Percentiles rank a stretch among this genome's conserved stretches.
Evolutionary conservation across 495 filamentous ascomycete species (phyloP).

Genomic region (Rhypophila decipiens): DNA sequence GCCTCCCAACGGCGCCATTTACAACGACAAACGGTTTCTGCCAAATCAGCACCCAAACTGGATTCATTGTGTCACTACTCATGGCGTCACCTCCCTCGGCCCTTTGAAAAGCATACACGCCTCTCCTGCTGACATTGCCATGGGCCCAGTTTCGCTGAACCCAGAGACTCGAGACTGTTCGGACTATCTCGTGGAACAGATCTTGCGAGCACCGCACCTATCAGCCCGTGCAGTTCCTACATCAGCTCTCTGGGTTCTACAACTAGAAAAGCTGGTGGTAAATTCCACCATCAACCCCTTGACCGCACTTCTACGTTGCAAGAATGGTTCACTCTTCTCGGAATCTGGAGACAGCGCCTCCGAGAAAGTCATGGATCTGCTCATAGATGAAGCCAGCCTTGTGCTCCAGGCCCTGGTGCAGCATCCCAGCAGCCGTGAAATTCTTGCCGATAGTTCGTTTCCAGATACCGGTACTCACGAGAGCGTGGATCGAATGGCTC

Average conservation of each 20-base stretch:
- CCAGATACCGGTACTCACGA: not conserved
- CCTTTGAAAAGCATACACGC: constrained; percentile 60
- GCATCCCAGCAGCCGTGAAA: constrained; percentile 1
- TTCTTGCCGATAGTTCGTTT: not conserved
- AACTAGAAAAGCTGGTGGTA: constrained; percentile 56
- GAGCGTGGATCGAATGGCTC: constrained; percentile 28
- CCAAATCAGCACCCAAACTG: constrained; percentile 55
- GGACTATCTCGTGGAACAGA: constrained; percentile 17
- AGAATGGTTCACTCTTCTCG: constrained; percentile 66
- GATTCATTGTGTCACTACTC: constrained; percentile 59
- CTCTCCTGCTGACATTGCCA: constrained; percentile 46
- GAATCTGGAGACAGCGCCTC: constrained; percentile 49
- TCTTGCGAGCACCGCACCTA: constrained; percentile 25
- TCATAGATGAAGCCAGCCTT: constrained; percentile 60
- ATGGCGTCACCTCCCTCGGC: constrained; percentile 55
- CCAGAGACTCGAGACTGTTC: not conserved
- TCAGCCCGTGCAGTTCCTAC: constrained; percentile 20
- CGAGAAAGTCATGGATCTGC: constrained; percentile 43
- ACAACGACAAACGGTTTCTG: constrained; percentile 18
- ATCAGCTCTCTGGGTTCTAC: constrained; percentile 47
- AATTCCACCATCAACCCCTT: constrained; percentile 75
- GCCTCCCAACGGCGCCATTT: constrained; percentile 51
- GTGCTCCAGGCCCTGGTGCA: constrained; percentile 44
- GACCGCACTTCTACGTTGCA: constrained; percentile 62
- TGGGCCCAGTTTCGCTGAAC: constrained; percentile 23